These are phyloP conservation scores for Mycogone perniciosa DNA, from an alignment of 2,329 filamentous ascomycete species.

Conservation along the genomic window DNA sequence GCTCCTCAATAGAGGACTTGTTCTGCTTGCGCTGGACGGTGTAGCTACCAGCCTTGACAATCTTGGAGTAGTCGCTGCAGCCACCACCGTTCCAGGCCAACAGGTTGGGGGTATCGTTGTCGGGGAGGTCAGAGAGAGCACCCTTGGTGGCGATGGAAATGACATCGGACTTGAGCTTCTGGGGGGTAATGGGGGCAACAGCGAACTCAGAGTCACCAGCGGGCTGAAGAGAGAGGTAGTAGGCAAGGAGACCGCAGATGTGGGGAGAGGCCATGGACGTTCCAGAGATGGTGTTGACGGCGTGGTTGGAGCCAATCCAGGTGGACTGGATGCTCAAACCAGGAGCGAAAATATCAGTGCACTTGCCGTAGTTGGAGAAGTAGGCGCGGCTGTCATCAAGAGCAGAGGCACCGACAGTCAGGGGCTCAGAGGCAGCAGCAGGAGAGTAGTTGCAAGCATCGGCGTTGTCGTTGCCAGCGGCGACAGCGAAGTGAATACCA, in stretches of 20 bases:
- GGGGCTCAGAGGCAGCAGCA: constrained; percentile 80
- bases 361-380: constrained; percentile 99
- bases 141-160: constrained; percentile 75
- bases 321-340: constrained; percentile 96
- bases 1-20: constrained; percentile 45
- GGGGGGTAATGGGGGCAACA: constrained; percentile 81
- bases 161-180: constrained; percentile 86
- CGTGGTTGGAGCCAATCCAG: constrained; percentile 95
- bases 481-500: constrained; percentile 95
- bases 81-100: constrained; percentile 99
- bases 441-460: constrained; percentile 99
- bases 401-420: constrained; percentile 93
- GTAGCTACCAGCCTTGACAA: constrained; percentile 69
- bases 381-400: constrained; percentile 94
- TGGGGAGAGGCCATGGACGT: constrained; percentile 99
- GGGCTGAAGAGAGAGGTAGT: constrained; percentile 95
- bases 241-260: constrained; percentile 91
- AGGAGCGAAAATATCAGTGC: constrained; percentile 98
- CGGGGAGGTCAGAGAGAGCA: constrained; percentile 74
- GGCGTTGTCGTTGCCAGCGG: constrained; percentile 96
- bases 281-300: constrained; percentile 97
- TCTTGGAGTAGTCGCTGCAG: constrained; percentile 81
- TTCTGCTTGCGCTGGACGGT: constrained; percentile 39
- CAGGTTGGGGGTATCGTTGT: constrained; percentile 77
- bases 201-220: constrained; percentile 84